Evolutionary conservation across 805 yeast genomes (phyloP), one percentile per base, ranked within the genome.

Genomic region (Saccharomycopsis olivae): DNA sequence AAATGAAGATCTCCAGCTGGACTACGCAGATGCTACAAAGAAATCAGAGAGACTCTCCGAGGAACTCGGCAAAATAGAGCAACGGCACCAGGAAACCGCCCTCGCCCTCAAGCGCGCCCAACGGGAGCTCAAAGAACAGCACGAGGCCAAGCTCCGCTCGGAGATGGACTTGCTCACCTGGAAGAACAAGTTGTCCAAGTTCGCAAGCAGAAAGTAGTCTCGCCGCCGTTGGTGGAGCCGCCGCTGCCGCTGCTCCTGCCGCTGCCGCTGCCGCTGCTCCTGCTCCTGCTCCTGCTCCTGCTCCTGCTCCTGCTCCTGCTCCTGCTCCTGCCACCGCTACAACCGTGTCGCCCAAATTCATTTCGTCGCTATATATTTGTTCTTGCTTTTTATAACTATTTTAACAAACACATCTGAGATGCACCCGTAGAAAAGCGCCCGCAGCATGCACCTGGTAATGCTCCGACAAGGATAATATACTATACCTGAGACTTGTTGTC

Each of bases 91-190:
- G 3, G 66, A 65, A 30, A 63, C 69, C 17, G 62, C 60, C 34
- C 51, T 70, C 44, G 58, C 56, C 30, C 50, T 65, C 30, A 68
- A 64, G 39, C 64, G 73, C 33, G 60, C 69, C 16, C 73, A 72
- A 43, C 66, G 88, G 43, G 84, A 76, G 44, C 65, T 69, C 31
- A 61, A 65, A 2, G 75, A 71, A 37, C 59, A 70, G 47, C n/a
- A n/a, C n/a, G n/a, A n/a, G n/a, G n/a, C n/a, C 39, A 60, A 73
- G 33, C 51, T 69, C 36, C 60, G 64, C 42, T 50, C 77, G 45
- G 80, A 78, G 52, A 69, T 63, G 46, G 86, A 79, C 51, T 53
- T 77, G 3, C 56, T 67, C 18, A 73, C 70, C 36, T 73, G 83
- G 73, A 70, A 72, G 39, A 43, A 39, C 17, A 27, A 29, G 17